Conservation (phyloP, 345 rosid species). For the Eucalyptus tenuipes region DNA sequence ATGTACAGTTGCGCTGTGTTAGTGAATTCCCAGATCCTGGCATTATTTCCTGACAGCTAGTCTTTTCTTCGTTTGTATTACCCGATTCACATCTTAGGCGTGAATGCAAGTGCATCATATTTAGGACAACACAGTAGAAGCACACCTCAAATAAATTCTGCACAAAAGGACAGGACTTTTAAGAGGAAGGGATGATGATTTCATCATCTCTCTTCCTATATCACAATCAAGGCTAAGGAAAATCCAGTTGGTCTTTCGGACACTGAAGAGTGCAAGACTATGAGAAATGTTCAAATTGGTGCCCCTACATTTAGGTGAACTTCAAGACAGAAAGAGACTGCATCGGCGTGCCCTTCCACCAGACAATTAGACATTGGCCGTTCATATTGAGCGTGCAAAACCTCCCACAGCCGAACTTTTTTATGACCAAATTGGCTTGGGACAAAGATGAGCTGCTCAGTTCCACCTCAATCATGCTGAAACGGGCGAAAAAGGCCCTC, state of each 20-base stretch:
- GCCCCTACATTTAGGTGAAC: neutral
- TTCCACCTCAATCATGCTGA: conserved; percentile 23
- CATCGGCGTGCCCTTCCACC: conserved; percentile 44
- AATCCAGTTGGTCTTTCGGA: neutral
- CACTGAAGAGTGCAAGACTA: neutral
- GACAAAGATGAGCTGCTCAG: conserved; percentile 21
- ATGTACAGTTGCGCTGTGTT: neutral
- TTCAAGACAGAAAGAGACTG: conserved; percentile 36
- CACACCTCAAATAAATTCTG: neutral
- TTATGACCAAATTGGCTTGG: conserved; percentile 18
- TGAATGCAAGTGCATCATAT: neutral
- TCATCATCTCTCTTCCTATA: neutral
- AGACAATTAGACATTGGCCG: conserved; percentile 18
- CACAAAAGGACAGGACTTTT: neutral
- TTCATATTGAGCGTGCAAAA: conserved; percentile 18
- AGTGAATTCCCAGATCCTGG: neutral
- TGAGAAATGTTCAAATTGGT: neutral
- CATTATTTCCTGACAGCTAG: neutral
- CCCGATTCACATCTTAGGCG: neutral
- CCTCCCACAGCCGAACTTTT: conserved; percentile 9
- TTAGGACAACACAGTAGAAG: neutral
- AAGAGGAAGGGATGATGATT: neutral
- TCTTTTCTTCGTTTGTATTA: neutral
- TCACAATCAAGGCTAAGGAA: neutral
- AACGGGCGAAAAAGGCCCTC: conserved; percentile 27